Percentiles rank a stretch among this genome's conserved stretches.
Evolutionary conservation across 2,329 filamentous ascomycete genomes (phyloP).

Genomic region (Ophiostoma tasmaniense): DNA sequence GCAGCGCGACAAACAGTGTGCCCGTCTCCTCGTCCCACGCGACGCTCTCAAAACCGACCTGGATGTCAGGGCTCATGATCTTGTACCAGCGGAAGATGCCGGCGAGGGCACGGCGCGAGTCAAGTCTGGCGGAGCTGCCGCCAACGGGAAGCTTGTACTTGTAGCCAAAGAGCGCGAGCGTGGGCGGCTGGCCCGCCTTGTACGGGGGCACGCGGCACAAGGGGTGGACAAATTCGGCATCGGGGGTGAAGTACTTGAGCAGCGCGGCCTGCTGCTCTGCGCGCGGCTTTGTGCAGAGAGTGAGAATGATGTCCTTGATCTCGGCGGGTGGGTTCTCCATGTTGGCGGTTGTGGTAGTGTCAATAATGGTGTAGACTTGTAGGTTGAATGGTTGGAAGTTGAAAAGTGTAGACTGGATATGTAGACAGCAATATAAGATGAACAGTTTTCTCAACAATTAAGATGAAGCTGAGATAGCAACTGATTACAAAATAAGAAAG

Average conservation of each 20-base stretch:
- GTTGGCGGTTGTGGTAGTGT: background rate
- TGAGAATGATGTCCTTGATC: conserved; percentile 16
- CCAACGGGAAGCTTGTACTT: conserved; percentile 21
- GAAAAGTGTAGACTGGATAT: no score
- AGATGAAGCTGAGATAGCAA: background rate
- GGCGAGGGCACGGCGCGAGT: conserved; percentile 60
- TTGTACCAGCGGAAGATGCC: conserved; percentile 78
- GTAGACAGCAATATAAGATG: background rate
- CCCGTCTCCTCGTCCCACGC: conserved; percentile 59
- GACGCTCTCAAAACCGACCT: conserved; percentile 55
- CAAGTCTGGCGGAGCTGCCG: background rate
- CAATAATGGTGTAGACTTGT: background rate
- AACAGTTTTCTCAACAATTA: no score
- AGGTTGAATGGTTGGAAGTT: no score
- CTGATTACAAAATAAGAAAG: background rate
- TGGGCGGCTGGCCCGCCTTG: background rate
- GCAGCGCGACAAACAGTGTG: conserved; percentile 64
- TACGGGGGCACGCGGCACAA: conserved; percentile 41
- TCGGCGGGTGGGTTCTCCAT: background rate
- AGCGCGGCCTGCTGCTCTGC: conserved; percentile 17
- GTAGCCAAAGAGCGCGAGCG: background rate
- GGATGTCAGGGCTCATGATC: conserved; percentile 66
- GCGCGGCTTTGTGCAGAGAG: conserved; percentile 14
- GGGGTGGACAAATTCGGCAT: conserved; percentile 19
- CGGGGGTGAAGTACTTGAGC: conserved; percentile 15